Base-by-base conservation (phyloP, 2,329 filamentous ascomycete species). In the Ceratocystis huliohia region DNA sequence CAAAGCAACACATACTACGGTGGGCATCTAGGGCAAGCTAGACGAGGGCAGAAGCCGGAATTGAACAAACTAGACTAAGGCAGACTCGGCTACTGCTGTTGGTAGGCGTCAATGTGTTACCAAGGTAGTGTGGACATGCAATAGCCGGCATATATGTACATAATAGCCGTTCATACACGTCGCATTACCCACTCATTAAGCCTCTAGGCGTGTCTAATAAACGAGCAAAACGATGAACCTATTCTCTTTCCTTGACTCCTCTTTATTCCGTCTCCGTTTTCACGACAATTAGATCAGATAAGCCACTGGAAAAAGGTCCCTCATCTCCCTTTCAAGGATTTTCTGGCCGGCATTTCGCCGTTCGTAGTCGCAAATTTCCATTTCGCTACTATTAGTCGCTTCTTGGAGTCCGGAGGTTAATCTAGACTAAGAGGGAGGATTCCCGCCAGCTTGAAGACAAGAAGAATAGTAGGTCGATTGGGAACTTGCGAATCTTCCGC, bases 301-400 rank as follows among this genome's bases (percentile, higher is more conserved):
- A 25, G 48, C 48, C 48, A 10, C 2, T 8, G 22, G 10, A 25
- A 53, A 22, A 22, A 53, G n/a, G 48, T 53, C 6, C 48, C 8
- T 53, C 7, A 53, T 53, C 7, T 53, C 22, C 4, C 17, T 20
- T 15, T 7, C 50, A 25, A 56, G 25, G 25, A 56, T 22, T 5
- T 41, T 57, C 28, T 30, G 53, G 28, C 53, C 53, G 53, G 53
- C 30, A 17, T 57, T 57, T 57, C 53, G 53, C 53, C 53, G 53
- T 13, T 57, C 28, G 17, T 57, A 28, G 53, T 22, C 53, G 25
- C 53, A 30, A 41, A 41, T 15, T n/a, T 57, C 1, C 17, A 30
- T 57, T 33, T 57, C 37, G 37, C 37, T 41, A 41, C 37, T 15
- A 15, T 41, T 41, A 41, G 37, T 41, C 37, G 3, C 10, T 41